Base-by-base conservation (phyloP, 495 filamentous ascomycete genomes). In the Niebla homalea region DNA sequence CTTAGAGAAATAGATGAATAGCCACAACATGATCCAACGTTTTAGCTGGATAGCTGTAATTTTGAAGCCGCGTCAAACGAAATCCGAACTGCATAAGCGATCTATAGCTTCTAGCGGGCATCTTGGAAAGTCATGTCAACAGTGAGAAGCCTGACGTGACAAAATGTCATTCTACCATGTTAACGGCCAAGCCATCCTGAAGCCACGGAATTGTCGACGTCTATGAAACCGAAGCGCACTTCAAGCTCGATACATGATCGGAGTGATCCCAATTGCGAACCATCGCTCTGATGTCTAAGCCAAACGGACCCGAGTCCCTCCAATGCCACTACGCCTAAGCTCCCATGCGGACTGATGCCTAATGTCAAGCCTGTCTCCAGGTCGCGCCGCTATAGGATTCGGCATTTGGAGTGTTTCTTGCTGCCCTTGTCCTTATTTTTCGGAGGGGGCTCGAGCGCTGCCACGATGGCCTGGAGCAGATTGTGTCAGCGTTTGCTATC, bases 401-500 rank as follows among this genome's bases (percentile, higher is more conserved):
- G 14, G 21, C 48, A 50, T 50, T 22, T 50, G 37, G 19, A n/a
- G 22, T 43, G 48, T n/a, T 37, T 20, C 40, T 41, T 41, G 35
- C 21, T 36, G 35, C 32, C 36, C 23, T 64, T 67, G 51, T 59
- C 58, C 70, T 82, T 83, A 73, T 85, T 87, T 48, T 77, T 77
- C 32, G 75, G 71, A 8, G 87, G 84, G n/a, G 87, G 87, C 65
- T 93, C 87, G 38, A 93, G 75, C 3, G 87, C 87, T 47, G 87
- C 87, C 46, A 94, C 87, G 58, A 94, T 94, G 18, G 87, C 87
- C 87, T 93, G 48, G 22, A 32, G 46, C 19, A 37, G 12, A 40
- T 32, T 15, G 39, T 7, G 4, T 41, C 39, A 41, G 39, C 39
- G 11, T 41, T 18, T 0, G 5, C n/a, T 7, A 6, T 18, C 18